Evolutionary conservation across 306 rosid genomes (phyloP), one percentile per base, ranked within the genome.

Genomic region (Vigna nakashimae): DNA sequence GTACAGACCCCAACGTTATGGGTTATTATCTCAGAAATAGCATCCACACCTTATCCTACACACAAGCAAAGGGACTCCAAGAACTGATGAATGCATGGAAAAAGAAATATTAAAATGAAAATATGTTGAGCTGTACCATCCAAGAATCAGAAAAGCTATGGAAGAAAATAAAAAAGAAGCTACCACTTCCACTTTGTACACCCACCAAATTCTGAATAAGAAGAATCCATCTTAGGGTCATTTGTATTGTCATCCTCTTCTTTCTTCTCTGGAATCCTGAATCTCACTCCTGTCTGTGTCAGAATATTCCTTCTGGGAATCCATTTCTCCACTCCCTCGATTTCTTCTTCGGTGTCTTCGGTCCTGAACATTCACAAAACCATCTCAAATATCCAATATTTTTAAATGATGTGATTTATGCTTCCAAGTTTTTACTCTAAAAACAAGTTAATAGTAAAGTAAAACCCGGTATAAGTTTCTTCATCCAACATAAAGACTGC

Each of bases 211-310:
- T 78, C 84, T 80, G 16, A 15, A 28, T 69, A 76, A 50, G 76
- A 87, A 74, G 76, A 87, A 74, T 72, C 78, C 16, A 6, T 13
- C 57, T 69, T 64, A 53, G 65, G 16, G 22, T 80, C 82, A 77
- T 26, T 78, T 63, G 46, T 78, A 84, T 57, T 78, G 88, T 82
- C 87, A 84, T 58, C 73, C 87, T 83, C 83, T 82, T 82, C 88
- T 87, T 18, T 82, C 88, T 66, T 90, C 89, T 83, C 89, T 88
- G 62, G 90, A 89, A 75, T 65, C 84, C 2, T 84, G 91, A 66
- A 86, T 75, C 66, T 92, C 97, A 73, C 97, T 92, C 82, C 72
- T 79, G 57, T 93, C 98, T 9, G 97, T 91, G 49, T 93, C 98
- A 16, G 98, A 91, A 69, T 49, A 77, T 64, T 88, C 96, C 78